Conservation (phyloP, 441 rosid genomes). For the Codiaeum variegatum region DNA sequence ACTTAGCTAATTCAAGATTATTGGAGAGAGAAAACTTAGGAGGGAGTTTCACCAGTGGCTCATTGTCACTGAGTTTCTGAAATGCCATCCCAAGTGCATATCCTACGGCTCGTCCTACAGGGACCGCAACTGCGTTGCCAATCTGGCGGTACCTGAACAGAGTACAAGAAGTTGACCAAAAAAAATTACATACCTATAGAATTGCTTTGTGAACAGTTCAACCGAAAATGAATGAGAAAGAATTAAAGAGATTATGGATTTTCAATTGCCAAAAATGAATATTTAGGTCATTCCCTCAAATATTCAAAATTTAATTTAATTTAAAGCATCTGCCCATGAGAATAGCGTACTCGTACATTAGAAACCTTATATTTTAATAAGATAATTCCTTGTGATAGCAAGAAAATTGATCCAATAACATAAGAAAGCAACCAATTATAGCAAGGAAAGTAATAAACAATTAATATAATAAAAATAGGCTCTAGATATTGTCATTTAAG, state of each 20-base stretch:
- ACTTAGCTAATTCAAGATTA: constrained; percentile 37
- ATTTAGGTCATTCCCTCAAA: no score
- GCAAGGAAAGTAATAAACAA: no score
- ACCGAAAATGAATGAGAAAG: not conserved
- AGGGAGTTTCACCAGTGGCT: constrained; percentile 63
- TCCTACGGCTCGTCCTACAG: constrained; percentile 82
- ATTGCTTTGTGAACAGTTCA: no score
- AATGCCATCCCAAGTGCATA: constrained; percentile 66
- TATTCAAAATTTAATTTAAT: no score
- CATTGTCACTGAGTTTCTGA: constrained; percentile 37
- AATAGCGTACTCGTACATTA: no score
- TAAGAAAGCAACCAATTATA: no score
- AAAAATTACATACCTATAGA: not conserved
- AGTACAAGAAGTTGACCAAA: not conserved
- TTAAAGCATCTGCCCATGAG: not conserved
- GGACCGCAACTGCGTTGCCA: constrained; percentile 87
- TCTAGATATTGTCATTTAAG: no score
- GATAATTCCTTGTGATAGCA: no score
- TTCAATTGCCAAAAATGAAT: not conserved
- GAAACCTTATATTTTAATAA: no score
- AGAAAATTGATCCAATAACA: no score
- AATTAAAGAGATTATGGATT: not conserved
- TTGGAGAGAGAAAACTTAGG: constrained; percentile 69
- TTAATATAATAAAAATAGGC: no score
- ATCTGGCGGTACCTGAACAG: constrained; percentile 70